These are phyloP conservation scores for Scheffersomyces titani DNA, from an alignment of 1,139 yeast genomes.

Conservation along the genomic window DNA sequence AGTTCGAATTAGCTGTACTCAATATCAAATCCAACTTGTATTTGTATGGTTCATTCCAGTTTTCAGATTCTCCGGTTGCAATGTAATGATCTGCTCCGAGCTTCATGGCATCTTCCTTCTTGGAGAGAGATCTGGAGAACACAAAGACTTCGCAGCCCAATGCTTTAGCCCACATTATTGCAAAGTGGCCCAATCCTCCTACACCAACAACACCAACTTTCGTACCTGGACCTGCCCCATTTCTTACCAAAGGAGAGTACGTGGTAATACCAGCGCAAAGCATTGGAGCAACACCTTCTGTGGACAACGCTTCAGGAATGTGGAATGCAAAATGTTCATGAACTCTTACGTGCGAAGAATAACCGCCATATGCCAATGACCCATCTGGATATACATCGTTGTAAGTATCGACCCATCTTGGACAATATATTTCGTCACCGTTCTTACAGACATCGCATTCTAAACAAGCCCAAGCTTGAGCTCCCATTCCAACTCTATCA, in stretches of 20 bases:
- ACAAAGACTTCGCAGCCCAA: constrained; percentile 61
- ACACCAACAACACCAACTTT: constrained; percentile 58
- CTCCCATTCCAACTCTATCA: constrained; percentile 55
- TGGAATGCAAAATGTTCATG: constrained; percentile 50
- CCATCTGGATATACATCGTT: constrained; percentile 42
- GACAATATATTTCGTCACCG: constrained; percentile 51
- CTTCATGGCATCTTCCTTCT: constrained; percentile 51
- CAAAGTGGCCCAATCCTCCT: constrained; percentile 66
- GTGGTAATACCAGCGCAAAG: constrained; percentile 57
- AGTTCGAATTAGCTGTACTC: constrained; percentile 50
- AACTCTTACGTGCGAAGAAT: constrained; percentile 50
- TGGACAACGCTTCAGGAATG: constrained; percentile 45
- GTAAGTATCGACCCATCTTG: constrained; percentile 43
- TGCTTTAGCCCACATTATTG: constrained; percentile 56
- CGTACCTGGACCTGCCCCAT: constrained; percentile 40
- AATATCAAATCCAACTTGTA: constrained; percentile 47
- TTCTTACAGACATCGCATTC: constrained; percentile 45
- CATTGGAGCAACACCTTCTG: constrained; percentile 49
- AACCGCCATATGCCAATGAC: constrained; percentile 55
- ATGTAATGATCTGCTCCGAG: constrained; percentile 56
- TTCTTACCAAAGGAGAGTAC: constrained; percentile 51
- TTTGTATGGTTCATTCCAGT: constrained; percentile 34
- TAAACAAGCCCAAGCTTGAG: constrained; percentile 45
- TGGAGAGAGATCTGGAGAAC: constrained; percentile 49
- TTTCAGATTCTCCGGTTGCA: constrained; percentile 45